A percentile compares a stretch with the other conserved stretches of the same genome.
Evolutionary conservation across 2,329 filamentous ascomycete species (phyloP).

Genomic region (Phyllosticta paracitricarpa): DNA sequence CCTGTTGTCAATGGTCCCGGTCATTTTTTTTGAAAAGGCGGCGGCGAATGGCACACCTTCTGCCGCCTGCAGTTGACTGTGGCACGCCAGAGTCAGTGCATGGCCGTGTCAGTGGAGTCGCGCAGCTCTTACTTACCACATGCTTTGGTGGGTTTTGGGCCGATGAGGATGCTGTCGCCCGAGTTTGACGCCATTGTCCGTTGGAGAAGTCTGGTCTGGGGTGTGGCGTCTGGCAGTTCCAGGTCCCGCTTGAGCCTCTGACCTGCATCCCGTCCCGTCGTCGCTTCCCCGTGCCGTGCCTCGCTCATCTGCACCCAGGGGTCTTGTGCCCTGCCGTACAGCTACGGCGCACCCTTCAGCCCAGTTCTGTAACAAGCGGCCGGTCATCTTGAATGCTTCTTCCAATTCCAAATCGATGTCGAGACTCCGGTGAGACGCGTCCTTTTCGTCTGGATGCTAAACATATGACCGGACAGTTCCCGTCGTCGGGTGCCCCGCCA

Average conservation of each 20-base stretch:
- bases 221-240: background rate
- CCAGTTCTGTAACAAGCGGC: background rate
- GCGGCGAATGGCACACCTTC: conserved; percentile 9
- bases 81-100: background rate
- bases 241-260: background rate
- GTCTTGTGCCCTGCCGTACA: background rate
- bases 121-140: conserved; percentile 12
- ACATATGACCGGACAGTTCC: background rate
- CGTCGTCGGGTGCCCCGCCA: background rate
- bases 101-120: background rate
- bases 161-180: conserved; percentile 7
- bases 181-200: conserved; percentile 5
- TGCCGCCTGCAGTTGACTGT: conserved; percentile 13
- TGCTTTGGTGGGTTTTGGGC: conserved; percentile 13
- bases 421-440: background rate
- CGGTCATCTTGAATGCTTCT: background rate
- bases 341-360: background rate
- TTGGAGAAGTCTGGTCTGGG: background rate
- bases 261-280: background rate
- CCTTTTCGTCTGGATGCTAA: background rate
- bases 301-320: background rate
- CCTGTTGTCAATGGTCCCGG: background rate
- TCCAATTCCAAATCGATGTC: background rate
- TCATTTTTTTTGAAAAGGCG: background rate
- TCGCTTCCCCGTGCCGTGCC: background rate